Evolutionary conservation across 371 early-diverging fungal species (phyloP).

Genomic region (Mucor lusitanicus): DNA sequence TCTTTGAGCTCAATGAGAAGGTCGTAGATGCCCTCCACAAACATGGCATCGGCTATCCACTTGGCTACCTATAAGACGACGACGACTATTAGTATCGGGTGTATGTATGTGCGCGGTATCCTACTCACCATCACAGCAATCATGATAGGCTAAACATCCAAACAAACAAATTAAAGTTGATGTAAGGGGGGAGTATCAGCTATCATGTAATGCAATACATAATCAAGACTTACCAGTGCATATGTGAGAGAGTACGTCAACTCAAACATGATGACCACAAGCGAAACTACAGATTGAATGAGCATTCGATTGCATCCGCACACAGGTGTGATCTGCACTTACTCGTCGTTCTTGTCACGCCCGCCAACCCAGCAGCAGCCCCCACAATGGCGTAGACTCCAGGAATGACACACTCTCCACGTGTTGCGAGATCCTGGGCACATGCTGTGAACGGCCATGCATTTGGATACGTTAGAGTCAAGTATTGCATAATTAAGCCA

Average conservation of each 20-base stretch:
- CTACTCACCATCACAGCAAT: conserved; percentile 76
- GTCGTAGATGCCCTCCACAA: conserved; percentile 86
- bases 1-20: conserved; percentile 74
- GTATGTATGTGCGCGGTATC: neutral
- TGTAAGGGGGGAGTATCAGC: neutral
- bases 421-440: conserved; percentile 40
- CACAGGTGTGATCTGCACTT: neutral
- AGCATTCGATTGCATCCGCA: neutral
- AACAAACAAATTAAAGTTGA: neutral
- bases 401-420: conserved; percentile 80
- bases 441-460: conserved; percentile 69
- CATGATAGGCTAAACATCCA: conserved; percentile 76
- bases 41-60: conserved; percentile 84
- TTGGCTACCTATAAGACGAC: conserved; percentile 60
- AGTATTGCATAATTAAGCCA: conserved; percentile 81
- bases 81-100: neutral
- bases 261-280: conserved; percentile 95
- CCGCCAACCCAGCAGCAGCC: conserved; percentile 89
- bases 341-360: conserved; percentile 91
- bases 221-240: conserved; percentile 37
- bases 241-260: conserved; percentile 89
- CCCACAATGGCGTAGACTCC: conserved; percentile 96
- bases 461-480: conserved; percentile 56
- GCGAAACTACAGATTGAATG: conserved; percentile 61
- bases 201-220: neutral